These are phyloP conservation scores for Dendrobium nobile DNA, from an alignment of 106 monocot genomes.

Conservation along the genomic window DNA sequence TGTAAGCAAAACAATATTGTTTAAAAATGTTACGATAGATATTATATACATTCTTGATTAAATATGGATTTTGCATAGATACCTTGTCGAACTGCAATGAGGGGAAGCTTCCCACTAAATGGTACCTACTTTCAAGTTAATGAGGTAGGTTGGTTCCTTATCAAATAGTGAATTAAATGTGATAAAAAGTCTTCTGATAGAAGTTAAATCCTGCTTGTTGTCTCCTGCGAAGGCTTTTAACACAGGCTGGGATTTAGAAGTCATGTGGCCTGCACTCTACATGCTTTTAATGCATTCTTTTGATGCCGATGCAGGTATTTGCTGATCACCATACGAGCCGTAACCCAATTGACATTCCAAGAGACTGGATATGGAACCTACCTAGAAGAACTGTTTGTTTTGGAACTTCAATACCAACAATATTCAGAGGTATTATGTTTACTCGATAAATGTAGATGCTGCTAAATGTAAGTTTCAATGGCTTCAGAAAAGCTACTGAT, in stretches of 20 bases:
- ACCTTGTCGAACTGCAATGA: conserved; percentile 29
- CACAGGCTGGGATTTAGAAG: background rate
- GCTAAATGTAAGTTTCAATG: background rate
- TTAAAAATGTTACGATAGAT: background rate
- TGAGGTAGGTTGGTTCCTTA: conserved; percentile 8
- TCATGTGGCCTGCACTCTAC: background rate
- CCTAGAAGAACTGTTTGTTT: conserved; percentile 47
- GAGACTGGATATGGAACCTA: conserved; percentile 48
- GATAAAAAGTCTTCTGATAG: background rate
- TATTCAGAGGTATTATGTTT: conserved; percentile 39
- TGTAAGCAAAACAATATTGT: conserved; percentile 19
- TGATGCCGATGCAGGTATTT: conserved; percentile 38
- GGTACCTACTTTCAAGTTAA: conserved; percentile 34
- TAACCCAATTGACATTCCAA: conserved; percentile 37
- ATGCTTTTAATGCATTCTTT: background rate
- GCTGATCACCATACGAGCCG: conserved; percentile 52
- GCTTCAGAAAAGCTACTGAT: background rate
- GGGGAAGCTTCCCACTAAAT: conserved; percentile 30
- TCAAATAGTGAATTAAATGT: background rate
- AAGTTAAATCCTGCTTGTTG: background rate
- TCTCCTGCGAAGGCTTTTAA: background rate
- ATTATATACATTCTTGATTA: background rate
- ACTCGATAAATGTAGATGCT: background rate
- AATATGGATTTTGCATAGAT: conserved; percentile 16
- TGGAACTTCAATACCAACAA: conserved; percentile 33